Conservation (phyloP, 2,329 filamentous ascomycete species). For the Aspergillus uvarum region DNA sequence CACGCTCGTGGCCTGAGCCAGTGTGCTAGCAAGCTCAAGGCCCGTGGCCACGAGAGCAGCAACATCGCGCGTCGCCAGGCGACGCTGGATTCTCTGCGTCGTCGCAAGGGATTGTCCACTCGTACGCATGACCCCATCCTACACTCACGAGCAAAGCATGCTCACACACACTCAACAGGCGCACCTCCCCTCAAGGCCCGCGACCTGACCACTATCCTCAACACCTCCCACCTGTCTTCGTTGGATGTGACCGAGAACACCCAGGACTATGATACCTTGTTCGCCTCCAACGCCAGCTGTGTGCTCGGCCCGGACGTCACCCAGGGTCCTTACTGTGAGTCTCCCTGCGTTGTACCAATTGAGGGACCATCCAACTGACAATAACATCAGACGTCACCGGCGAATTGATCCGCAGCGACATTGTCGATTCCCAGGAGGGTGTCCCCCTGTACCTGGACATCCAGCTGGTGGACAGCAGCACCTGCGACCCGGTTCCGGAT, state of each 20-base stretch:
- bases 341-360: not conserved
- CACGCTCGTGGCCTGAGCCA: slow-evolving; percentile 45
- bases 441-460: slow-evolving; percentile 45
- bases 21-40: slow-evolving; percentile 49
- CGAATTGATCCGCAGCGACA: slow-evolving; percentile 38
- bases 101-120: slow-evolving; percentile 38
- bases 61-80: slow-evolving; percentile 49
- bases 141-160: not conserved
- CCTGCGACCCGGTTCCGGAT: slow-evolving; percentile 42
- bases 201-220: slow-evolving; percentile 35
- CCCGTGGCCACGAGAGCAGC: slow-evolving; percentile 47
- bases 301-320: slow-evolving; percentile 53
- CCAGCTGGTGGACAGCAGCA: slow-evolving; percentile 41
- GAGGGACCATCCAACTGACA: not conserved
- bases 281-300: slow-evolving; percentile 41
- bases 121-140: slow-evolving; percentile 14
- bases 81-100: slow-evolving; percentile 45
- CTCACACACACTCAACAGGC: slow-evolving; percentile 9
- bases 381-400: slow-evolving; percentile 31
- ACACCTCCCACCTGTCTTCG: slow-evolving; percentile 42
- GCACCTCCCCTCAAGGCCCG: slow-evolving; percentile 31
- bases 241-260: slow-evolving; percentile 22
- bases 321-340: slow-evolving; percentile 52
- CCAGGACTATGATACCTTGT: slow-evolving; percentile 8
- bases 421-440: slow-evolving; percentile 33